Evolutionary conservation across 176 grass and related monocot genomes (phyloP), one percentile per base, ranked within the genome.

Genomic region (Bolboschoenus planiculmis): DNA sequence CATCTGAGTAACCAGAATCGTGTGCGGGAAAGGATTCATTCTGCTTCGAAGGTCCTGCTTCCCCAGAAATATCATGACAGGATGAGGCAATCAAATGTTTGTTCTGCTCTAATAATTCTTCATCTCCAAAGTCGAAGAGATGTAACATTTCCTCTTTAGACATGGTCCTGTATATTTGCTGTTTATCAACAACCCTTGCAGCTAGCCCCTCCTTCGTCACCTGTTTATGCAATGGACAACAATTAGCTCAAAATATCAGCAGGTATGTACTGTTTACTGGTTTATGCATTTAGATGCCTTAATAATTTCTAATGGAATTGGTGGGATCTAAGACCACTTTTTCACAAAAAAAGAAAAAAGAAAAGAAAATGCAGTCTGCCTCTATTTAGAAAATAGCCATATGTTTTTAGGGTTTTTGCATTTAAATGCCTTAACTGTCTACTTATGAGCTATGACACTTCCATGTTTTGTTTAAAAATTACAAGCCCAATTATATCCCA

Each of bases 181-280:
- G 96, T 81, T 86, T 88, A 87, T 98, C 96, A 50, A 98, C 96
- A 72, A 98, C 96, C 62, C 96, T 98, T 86, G 96, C 96, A 70
- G 96, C 96, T 4, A 98, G 89, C 65, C 96, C 92, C 92, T 98
- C 96, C 81, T 98, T 98, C 83, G 92, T 98, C 37, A 98, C 96
- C 96, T 98, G 78, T 74, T 77, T 71, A 84, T 34, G 87, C 43
- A 53, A 77, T 53, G 44, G 33, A 77, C 36, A 70, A 70, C 44
- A 77, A 51, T 77, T 77, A 77, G 29, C 26, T 77, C 6, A 0
- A 33, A 53, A 15, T 53, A 53, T 18, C 27, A 31, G 26, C 43
- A 10, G 35, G 20, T 21, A 4, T 18, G 16, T 53, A 4, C 65
- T 53, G 23, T 18, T 77, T 43, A n/a, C 8, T 53, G 15, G 50